These are phyloP conservation scores for Xylaria digitata DNA, from an alignment of 2,329 filamentous ascomycete genomes.

Conservation along the genomic window DNA sequence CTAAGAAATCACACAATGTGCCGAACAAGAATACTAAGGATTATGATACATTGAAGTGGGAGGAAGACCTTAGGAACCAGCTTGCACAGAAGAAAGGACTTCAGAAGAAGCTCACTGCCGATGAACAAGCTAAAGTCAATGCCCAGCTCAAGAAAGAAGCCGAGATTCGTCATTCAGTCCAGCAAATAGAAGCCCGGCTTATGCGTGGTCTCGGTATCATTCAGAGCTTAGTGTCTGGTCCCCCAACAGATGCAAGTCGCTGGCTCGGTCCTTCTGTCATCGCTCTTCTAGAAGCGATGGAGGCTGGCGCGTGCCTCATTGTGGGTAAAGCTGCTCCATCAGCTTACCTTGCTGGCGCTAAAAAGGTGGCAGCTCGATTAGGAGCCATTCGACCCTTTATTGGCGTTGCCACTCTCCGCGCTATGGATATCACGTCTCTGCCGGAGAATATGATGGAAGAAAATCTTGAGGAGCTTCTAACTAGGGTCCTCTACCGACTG, in stretches of 20 bases:
- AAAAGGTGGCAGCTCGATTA: conserved; percentile 78
- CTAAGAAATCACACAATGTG: conserved; percentile 77
- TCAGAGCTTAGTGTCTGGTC: conserved; percentile 81
- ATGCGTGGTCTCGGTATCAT: conserved; percentile 89
- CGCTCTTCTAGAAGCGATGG: conserved; percentile 77
- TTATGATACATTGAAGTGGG: conserved; percentile 97
- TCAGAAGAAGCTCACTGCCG: conserved; percentile 88
- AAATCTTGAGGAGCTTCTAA: conserved; percentile 84
- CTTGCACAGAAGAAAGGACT: conserved; percentile 93
- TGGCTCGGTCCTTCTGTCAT: conserved; percentile 89
- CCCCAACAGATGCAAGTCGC: conserved; percentile 85
- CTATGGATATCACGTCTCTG: conserved; percentile 78
- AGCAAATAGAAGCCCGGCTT: conserved; percentile 75
- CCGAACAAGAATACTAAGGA: conserved; percentile 93
- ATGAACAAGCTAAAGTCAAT: conserved; percentile 90
- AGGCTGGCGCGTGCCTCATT: conserved; percentile 82
- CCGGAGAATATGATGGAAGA: conserved; percentile 80
- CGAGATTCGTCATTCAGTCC: conserved; percentile 78
- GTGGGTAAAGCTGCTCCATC: conserved; percentile 82
- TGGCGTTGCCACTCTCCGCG: conserved; percentile 85
- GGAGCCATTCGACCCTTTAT: conserved; percentile 84
- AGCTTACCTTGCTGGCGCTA: conserved; percentile 82
- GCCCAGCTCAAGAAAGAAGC: conserved; percentile 90
- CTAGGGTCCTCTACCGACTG: conserved; percentile 88
- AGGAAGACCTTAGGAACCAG: conserved; percentile 87